Evolutionary conservation across 306 rosid species (phyloP).

Genomic region (Acacia crassicarpa): DNA sequence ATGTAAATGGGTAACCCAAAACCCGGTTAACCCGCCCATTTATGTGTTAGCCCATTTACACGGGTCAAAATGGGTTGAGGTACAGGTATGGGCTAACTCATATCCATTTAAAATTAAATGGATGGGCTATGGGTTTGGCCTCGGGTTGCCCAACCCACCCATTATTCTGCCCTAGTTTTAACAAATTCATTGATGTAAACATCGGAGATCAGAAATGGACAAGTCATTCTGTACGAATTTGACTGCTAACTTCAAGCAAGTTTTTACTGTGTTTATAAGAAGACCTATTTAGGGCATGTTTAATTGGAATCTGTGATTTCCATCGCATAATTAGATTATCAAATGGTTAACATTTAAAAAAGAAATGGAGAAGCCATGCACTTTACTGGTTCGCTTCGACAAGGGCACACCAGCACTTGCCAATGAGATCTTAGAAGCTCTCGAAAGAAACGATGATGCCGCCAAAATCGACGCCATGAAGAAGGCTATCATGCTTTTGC

Average conservation of each 20-base stretch:
- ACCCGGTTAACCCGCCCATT: too few relatives aligned
- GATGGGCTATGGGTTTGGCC: too few relatives aligned
- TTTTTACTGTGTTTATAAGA: conserved; percentile 44
- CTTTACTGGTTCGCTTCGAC: conserved; percentile 64
- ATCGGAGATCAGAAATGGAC: conserved; percentile 37
- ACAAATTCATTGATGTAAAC: too few relatives aligned
- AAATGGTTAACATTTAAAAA: conserved; percentile 24
- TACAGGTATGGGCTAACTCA: too few relatives aligned
- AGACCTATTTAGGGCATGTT: conserved; percentile 55
- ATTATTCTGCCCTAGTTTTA: too few relatives aligned
- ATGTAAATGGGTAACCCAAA: too few relatives aligned
- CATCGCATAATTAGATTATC: conserved; percentile 54
- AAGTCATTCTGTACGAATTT: conserved; percentile 51
- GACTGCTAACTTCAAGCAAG: conserved; percentile 43
- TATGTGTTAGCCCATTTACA: too few relatives aligned
- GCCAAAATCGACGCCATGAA: conserved; percentile 80
- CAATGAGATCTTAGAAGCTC: conserved; percentile 82
- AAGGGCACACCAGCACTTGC: conserved; percentile 68
- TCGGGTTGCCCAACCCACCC: too few relatives aligned
- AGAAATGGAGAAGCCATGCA: conserved; percentile 58
- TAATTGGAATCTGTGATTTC: conserved; percentile 47
- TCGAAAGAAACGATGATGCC: conserved; percentile 69
- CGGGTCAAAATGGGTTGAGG: too few relatives aligned
- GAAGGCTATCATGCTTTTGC: conserved; percentile 88
- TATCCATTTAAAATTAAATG: too few relatives aligned